A percentile compares a stretch with the other conserved stretches of the same genome.
phyloP scores from a whole-genome alignment of 192 early-diverging fungal genomes.

The Lobosporangium transversale region DNA sequence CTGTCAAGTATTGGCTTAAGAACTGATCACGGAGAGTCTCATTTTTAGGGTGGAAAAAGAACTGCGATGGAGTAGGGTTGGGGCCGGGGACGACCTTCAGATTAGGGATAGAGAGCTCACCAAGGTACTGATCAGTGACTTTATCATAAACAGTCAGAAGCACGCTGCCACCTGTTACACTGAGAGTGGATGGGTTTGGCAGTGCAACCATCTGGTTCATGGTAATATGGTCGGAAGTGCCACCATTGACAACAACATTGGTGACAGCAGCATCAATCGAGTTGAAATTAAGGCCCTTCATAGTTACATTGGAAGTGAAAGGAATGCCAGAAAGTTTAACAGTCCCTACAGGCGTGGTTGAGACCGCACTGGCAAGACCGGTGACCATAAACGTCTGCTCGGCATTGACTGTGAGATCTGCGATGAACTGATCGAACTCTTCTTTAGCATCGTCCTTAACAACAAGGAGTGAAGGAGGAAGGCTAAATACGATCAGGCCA shows the following conservation, averaged over 20 bases:
- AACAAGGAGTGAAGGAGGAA: slow-evolving; percentile 55
- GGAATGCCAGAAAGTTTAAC: slow-evolving; percentile 61
- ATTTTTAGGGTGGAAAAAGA: slow-evolving; percentile 46
- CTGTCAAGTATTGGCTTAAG: slow-evolving; percentile 34
- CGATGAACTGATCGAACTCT: slow-evolving; percentile 62
- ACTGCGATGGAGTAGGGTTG: slow-evolving; percentile 40
- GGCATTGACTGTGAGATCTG: slow-evolving; percentile 55
- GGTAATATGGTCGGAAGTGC: slow-evolving; percentile 53
- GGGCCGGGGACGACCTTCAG: slow-evolving; percentile 39
- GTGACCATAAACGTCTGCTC: slow-evolving; percentile 54
- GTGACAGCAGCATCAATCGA: slow-evolving; percentile 57
- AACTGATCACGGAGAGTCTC: slow-evolving; percentile 40
- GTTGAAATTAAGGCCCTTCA: slow-evolving; percentile 65
- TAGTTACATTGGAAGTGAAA: slow-evolving; percentile 58
- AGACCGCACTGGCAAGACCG: slow-evolving; percentile 59
- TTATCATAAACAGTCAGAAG: slow-evolving; percentile 39
- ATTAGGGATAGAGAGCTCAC: slow-evolving; percentile 36
- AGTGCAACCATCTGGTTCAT: slow-evolving; percentile 46
- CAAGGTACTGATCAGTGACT: slow-evolving; percentile 39
- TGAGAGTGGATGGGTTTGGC: slow-evolving; percentile 38
- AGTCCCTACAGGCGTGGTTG: slow-evolving; percentile 65
- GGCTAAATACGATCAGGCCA: slow-evolving; percentile 57
- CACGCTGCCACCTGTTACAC: slow-evolving; percentile 28
- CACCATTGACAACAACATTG: slow-evolving; percentile 62
- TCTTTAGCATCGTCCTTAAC: slow-evolving; percentile 55